Conservation (phyloP, 2,329 filamentous ascomycete species). For the Talaromyces amestolkiae region DNA sequence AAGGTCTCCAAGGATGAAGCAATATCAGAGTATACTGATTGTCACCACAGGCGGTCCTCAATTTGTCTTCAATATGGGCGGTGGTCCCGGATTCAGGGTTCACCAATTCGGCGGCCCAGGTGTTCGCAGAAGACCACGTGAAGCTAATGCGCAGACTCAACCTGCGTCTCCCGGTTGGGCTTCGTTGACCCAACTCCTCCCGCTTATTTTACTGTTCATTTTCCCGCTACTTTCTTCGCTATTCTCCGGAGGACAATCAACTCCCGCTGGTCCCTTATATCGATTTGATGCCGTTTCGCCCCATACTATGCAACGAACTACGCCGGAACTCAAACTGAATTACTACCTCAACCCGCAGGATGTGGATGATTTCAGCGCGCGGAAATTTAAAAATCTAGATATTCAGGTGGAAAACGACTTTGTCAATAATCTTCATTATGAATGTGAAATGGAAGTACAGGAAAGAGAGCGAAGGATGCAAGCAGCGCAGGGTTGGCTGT, state of each 20-base stretch:
- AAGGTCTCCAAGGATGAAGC: slow-evolving; percentile 31
- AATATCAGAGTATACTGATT: slow-evolving; percentile 14
- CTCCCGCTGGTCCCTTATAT: slow-evolving; percentile 64
- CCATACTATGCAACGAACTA: slow-evolving; percentile 71
- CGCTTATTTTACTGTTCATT: slow-evolving; percentile 84
- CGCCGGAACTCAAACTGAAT: slow-evolving; percentile 67
- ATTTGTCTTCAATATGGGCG: slow-evolving; percentile 93
- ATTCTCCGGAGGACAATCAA: slow-evolving; percentile 57
- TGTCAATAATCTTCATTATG: slow-evolving; percentile 62
- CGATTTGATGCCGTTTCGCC: slow-evolving; percentile 73
- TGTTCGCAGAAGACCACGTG: slow-evolving; percentile 72
- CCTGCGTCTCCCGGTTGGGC: slow-evolving; percentile 48
- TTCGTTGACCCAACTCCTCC: slow-evolving; percentile 72
- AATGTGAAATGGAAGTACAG: slow-evolving; percentile 72
- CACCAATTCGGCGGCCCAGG: slow-evolving; percentile 87
- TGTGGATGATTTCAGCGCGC: slow-evolving; percentile 64
- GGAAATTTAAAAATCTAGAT: slow-evolving; percentile 73
- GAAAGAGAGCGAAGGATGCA: slow-evolving; percentile 67
- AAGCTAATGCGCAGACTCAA: slow-evolving; percentile 54
- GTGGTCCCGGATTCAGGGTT: slow-evolving; percentile 85
- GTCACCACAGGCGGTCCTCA: slow-evolving; percentile 62
- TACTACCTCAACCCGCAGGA: slow-evolving; percentile 85
- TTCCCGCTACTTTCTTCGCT: slow-evolving; percentile 79
- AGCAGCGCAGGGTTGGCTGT: slow-evolving; percentile 84
- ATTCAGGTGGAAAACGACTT: slow-evolving; percentile 71